Base-by-base conservation (phyloP, 2,329 filamentous ascomycete genomes). In the Zarea fungicola region DNA sequence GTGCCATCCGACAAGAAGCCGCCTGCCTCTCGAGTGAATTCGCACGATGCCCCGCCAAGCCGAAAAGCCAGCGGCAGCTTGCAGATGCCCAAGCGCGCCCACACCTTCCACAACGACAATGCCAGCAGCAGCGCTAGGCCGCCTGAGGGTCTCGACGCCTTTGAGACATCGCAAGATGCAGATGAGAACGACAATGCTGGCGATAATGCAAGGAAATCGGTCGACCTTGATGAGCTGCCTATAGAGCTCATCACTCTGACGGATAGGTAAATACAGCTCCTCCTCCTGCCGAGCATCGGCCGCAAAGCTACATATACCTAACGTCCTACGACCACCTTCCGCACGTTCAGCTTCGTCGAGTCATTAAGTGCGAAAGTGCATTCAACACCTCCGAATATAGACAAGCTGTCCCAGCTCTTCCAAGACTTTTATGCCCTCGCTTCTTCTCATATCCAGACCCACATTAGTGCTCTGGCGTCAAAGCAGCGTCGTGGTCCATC, bases 401-500 rank as follows among this genome's bases (percentile, higher is more conserved):
- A 95, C 41, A 84, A 80, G 54, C 77, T 97, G 14, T 86, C 90
- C 8, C 78, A 81, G n/a, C 76, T 93, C 46, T 97, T 97, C 63
- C 93, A 99, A 67, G 89, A 95, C 50, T 99, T 97, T 65, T 99
- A 99, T 63, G 73, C 78, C 35, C 79, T 84, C 49, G 89, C 91
- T 19, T 85, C 89, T 10, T 77, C 83, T 2, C 88, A 93, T 58
- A 91, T 97, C 51, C 80, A 82, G 46, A 96, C 89, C 1, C 91
- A 97, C 64, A 88, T 96, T 55, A 86, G 85, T 29, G 81, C 85
- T 2, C 74, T 96, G 13, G 85, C 87, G 3, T 85, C 84, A 18
- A 80, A 83, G 35, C 81, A 93, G 56, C 86, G 80, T 51, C 84
- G 89, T 29, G 82, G 86, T 53, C 73, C 71, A 37, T 82, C 83